Conservation (phyloP, 441 rosid species). For the Croton laevigatus region DNA sequence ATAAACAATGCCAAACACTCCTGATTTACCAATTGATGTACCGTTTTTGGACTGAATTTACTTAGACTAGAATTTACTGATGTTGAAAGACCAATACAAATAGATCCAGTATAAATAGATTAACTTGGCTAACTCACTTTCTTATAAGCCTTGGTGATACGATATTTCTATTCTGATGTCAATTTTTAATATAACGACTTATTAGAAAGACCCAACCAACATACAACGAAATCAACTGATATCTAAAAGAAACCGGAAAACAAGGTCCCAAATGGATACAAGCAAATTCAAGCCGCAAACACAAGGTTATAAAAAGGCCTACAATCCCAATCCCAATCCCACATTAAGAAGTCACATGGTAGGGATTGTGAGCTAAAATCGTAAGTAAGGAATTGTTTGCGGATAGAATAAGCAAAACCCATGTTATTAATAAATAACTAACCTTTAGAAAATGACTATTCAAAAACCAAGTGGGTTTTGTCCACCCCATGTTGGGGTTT, state of each 20-base stretch:
- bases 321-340: slow-evolving; percentile 18
- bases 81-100: no score
- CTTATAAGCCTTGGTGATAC: no score
- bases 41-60: no score
- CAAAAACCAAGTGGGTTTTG: slow-evolving; percentile 19
- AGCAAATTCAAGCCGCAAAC: slow-evolving; percentile 16
- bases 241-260: neutral
- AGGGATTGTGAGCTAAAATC: neutral
- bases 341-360: slow-evolving; percentile 38
- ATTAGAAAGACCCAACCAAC: no score
- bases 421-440: slow-evolving; percentile 9
- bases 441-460: slow-evolving; percentile 27
- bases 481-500: slow-evolving; percentile 14
- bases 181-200: no score
- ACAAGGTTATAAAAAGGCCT: slow-evolving; percentile 21
- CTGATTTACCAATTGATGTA: no score
- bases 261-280: slow-evolving; percentile 9
- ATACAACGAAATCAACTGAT: no score
- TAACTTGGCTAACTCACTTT: no score
- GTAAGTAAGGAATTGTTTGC: slow-evolving; percentile 17
- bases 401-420: slow-evolving; percentile 19
- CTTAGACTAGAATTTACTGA: no score
- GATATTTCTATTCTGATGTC: no score
- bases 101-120: no score
- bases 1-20: no score